Conservation (phyloP, 371 early-diverging fungal genomes). For the Saksenaea vasiformis region DNA sequence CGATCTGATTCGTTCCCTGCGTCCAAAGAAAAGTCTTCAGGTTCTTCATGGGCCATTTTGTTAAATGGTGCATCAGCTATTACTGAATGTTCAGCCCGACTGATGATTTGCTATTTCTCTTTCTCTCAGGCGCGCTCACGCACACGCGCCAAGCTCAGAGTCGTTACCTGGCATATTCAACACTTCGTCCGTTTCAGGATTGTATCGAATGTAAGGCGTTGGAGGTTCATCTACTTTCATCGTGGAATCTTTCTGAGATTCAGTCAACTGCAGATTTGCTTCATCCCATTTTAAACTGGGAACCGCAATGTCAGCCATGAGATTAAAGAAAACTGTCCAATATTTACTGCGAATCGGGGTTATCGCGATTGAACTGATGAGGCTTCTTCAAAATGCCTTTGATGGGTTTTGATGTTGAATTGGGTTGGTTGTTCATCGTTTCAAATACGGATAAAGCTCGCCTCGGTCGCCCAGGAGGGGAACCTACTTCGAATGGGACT, state of each 20-base stretch:
- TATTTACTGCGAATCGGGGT: slow-evolving; percentile 1
- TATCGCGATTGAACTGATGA: slow-evolving; percentile 1
- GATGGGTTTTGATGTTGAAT: slow-evolving; percentile 44
- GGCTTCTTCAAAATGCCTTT: slow-evolving; percentile 58
- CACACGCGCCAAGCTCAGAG: background rate
- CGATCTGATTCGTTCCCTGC: slow-evolving; percentile 48
- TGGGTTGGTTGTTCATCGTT: slow-evolving; percentile 34
- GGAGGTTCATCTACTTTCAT: slow-evolving; percentile 98
- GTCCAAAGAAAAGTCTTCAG: slow-evolving; percentile 52
- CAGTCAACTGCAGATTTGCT: slow-evolving; percentile 87
- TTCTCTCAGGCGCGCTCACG: background rate
- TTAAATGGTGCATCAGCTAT: background rate
- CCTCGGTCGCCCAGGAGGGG: background rate
- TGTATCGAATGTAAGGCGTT: slow-evolving; percentile 92
- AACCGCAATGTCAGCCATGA: background rate
- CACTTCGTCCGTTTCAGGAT: slow-evolving; percentile 77
- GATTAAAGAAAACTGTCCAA: background rate
- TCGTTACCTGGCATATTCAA: slow-evolving; percentile 54
- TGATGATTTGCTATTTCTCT: background rate
- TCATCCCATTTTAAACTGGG: slow-evolving; percentile 90
- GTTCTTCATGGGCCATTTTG: slow-evolving; percentile 37
- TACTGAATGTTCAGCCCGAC: background rate
- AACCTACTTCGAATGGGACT: no score
- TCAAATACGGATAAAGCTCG: background rate
- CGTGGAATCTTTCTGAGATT: slow-evolving; percentile 86